Evolutionary conservation across 805 yeast species (phyloP).

Genomic region (Candida sakaeoensis): DNA sequence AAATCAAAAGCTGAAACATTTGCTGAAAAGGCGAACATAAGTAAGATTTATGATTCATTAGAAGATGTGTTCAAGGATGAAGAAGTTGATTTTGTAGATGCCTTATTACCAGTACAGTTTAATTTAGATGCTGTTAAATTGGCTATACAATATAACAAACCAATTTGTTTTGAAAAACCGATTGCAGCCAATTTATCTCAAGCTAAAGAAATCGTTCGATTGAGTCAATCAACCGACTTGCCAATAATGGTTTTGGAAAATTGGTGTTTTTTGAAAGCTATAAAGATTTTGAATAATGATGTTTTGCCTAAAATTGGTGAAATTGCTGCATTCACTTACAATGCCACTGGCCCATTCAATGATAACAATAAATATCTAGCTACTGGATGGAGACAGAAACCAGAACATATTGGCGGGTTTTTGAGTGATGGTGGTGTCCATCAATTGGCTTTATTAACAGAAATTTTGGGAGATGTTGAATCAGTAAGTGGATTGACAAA

Average conservation of each 20-base stretch:
- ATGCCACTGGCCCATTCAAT: conserved; percentile 71
- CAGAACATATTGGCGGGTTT: conserved; percentile 91
- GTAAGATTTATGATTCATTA: conserved; percentile 54
- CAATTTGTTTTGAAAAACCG: conserved; percentile 85
- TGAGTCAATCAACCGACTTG: conserved; percentile 57
- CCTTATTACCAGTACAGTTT: conserved; percentile 82
- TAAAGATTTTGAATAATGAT: conserved; percentile 46
- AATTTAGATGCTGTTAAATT: conserved; percentile 65
- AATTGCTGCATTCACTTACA: conserved; percentile 64
- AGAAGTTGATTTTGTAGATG: conserved; percentile 75
- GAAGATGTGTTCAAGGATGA: conserved; percentile 66
- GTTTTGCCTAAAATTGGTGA: conserved; percentile 71
- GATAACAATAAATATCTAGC: conserved; percentile 54
- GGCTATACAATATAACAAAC: conserved; percentile 73
- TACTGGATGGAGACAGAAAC: conserved; percentile 85
- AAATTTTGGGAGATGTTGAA: conserved; percentile 70
- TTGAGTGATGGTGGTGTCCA: conserved; percentile 96
- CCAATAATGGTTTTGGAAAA: conserved; percentile 83
- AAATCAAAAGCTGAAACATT: conserved; percentile 76
- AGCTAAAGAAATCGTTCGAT: conserved; percentile 72
- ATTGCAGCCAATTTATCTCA: conserved; percentile 81
- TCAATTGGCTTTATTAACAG: conserved; percentile 83
- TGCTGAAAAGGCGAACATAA: conserved; percentile 59
- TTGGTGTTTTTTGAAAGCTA: conserved; percentile 72
- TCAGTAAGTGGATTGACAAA: conserved; percentile 71